Base-by-base conservation (phyloP, 805 yeast species). In the Pichia thaimueangensis region DNA sequence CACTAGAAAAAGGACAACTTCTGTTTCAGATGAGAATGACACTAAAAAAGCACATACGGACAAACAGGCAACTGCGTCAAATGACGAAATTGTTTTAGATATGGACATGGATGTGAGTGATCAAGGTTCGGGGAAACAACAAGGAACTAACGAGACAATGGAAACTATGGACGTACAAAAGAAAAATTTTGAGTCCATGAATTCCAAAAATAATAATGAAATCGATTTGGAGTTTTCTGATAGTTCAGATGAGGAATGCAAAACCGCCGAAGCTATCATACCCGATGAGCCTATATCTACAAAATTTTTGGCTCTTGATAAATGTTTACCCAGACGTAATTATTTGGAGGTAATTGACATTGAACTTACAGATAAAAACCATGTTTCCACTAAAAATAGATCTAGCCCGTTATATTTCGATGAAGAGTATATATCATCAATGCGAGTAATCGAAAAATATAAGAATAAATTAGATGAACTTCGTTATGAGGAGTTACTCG, bases 251-350 rank as follows among this genome's bases (percentile, higher is more conserved):
- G n/a, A n/a, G n/a, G n/a, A n/a, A n/a, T n/a, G n/a, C n/a, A n/a
- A n/a, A n/a, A n/a, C n/a, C n/a, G n/a, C n/a, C n/a, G n/a, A n/a
- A n/a, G n/a, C n/a, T n/a, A n/a, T n/a, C n/a, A n/a, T n/a, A n/a
- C n/a, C n/a, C n/a, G n/a, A n/a, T 15, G 21, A 4, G 5, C 32
- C 20, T n/a, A 31, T 12, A 6, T 25, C 56, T 3, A 57, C 64
- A 2, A 54, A 60, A 12, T 91, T 88, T 53, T 60, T 86, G 24
- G 93, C 97, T 0, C 67, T 91, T 22, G 97, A 89, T 57, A 91
- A 91, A 59, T 86, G 95, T 52, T 64, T 84, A 1, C 86, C 87
- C 2, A 63, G 70, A 15, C 65, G 95, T 19, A 54, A 65, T 20
- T 86, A 72, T 55, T 48, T 87, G 9, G 82, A 81, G 45, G 52